Evolutionary conservation across 495 filamentous ascomycete genomes (phyloP).

Genomic region (Parathielavia hyrcaniae): DNA sequence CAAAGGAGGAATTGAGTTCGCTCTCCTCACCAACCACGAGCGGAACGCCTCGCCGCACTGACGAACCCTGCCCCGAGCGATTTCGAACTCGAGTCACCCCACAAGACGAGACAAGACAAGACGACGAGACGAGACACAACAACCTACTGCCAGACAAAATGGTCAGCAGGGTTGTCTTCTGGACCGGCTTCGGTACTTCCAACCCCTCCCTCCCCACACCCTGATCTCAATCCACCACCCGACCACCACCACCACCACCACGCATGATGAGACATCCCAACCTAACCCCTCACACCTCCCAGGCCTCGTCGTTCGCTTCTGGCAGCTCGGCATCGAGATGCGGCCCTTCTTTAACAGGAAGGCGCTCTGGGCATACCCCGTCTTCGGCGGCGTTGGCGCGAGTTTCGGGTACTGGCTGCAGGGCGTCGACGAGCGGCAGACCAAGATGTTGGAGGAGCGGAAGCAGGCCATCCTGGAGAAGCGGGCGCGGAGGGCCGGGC

Average conservation of each 20-base stretch:
- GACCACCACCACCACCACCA: neutral
- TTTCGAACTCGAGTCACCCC: neutral
- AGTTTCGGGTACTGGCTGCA: constrained; percentile 95
- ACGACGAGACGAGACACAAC: neutral
- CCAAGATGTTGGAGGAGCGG: constrained; percentile 65
- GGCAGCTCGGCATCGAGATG: constrained; percentile 98
- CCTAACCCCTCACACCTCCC: constrained; percentile 4
- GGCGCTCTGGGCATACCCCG: constrained; percentile 82
- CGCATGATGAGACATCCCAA: neutral
- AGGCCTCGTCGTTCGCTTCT: constrained; percentile 87
- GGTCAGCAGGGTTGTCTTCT: constrained; percentile 80
- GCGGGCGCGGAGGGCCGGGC: constrained; percentile 65
- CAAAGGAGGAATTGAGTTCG: constrained; percentile 13
- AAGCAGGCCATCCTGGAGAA: constrained; percentile 79
- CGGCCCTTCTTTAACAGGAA: constrained; percentile 77
- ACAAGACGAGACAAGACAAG: neutral
- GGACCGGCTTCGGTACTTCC: constrained; percentile 87
- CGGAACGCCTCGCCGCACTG: neutral
- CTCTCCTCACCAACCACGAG: neutral
- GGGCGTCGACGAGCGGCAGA: constrained; percentile 75
- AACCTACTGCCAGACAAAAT: constrained; percentile 45
- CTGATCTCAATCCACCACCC: neutral
- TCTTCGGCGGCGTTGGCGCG: constrained; percentile 76
- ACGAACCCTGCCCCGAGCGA: neutral
- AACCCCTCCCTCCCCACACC: neutral